A percentile compares a stretch with the other conserved stretches of the same genome.
These are phyloP conservation scores for Stipa capillata DNA, from an alignment of 176 grass and related monocot species.

Conservation along the genomic window DNA sequence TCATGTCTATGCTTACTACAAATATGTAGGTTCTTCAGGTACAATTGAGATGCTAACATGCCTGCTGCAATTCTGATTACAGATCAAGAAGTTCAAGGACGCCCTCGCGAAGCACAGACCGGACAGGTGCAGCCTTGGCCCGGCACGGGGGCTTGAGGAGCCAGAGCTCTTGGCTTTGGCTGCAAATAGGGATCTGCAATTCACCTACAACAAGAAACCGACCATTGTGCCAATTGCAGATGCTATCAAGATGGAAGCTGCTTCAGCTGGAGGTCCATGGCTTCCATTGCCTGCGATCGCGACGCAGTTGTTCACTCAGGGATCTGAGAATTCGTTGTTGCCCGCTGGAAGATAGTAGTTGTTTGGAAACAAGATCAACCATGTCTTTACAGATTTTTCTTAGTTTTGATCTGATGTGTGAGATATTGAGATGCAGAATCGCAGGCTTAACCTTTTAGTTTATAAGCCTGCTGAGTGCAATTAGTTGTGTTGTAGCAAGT, in stretches of 20 bases:
- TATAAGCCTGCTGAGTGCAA: constrained; percentile 16
- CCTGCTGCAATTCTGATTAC: neutral
- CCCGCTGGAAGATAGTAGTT: constrained; percentile 50
- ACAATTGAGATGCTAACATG: neutral
- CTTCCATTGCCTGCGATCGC: constrained; percentile 10
- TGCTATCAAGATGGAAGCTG: constrained; percentile 20
- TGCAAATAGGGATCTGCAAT: constrained; percentile 66
- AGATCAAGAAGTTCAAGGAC: constrained; percentile 97
- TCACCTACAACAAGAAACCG: constrained; percentile 45
- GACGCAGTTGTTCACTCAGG: neutral
- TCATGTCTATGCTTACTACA: too few relatives aligned
- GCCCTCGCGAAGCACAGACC: constrained; percentile 70
- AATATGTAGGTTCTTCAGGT: neutral
- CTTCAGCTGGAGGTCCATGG: constrained; percentile 10
- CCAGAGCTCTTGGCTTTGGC: constrained; percentile 68
- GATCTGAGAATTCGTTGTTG: constrained; percentile 33
- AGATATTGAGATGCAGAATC: constrained; percentile 9
- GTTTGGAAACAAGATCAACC: neutral
- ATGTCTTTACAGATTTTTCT: constrained; percentile 44
- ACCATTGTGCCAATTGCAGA: constrained; percentile 3
- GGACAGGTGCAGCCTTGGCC: constrained; percentile 76
- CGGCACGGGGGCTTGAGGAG: constrained; percentile 64
- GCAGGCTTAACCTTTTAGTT: constrained; percentile 31
- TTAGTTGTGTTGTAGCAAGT: neutral
- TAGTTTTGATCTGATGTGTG: neutral